Base-by-base conservation (phyloP, 345 rosid species). In the Eutrema heterophyllum region DNA sequence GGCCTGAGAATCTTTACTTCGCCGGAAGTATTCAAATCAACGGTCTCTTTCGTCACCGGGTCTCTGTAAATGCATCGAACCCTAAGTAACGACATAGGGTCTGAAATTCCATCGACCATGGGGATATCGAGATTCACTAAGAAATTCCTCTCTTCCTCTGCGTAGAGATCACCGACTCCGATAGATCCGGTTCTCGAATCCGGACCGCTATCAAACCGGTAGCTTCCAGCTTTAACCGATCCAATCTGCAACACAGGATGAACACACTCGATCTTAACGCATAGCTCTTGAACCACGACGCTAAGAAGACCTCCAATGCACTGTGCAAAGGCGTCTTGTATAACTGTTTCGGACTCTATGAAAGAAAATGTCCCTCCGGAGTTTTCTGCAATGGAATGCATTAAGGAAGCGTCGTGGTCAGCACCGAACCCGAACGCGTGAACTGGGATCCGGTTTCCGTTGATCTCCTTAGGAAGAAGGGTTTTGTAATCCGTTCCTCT, bases 241-340 rank as follows among this genome's bases (percentile, higher is more conserved):
- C 64, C 78, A 44, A 92, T 83, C 70, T 40, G 81, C 74, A 92
- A 65, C 64, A 68, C 30, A 0, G 83, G 78, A 74, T 87, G 82
- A 59, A 72, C 79, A 27, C 91, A 87, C 72, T 90, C 93, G 2
- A 92, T 48, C 76, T 62, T 81, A 49, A 93, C 87, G 53, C 70
- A 77, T 3, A 88, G 79, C 74, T 89, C 97, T 79, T 92, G 98
- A 64, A 79, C 89, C 18, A 96, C 97, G 29, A 96, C 99, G 59
- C 96, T 96, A 45, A 96, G 83, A 55, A 96, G 87, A 40, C 99
- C 99, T 13, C 98, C 99, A 65, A 96, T 92, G 78, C 99, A 96
- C 78, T 96, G 99, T 4, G 99, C 99, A 77, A 96, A 92, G 18
- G 99, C 98, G 81, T 96, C 99, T 83, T 96, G 99, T 70, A 96